A percentile compares a stretch with the other conserved stretches of the same genome.
phyloP scores from a whole-genome alignment of 805 yeast species.

The Nakazawaea peltata region DNA sequence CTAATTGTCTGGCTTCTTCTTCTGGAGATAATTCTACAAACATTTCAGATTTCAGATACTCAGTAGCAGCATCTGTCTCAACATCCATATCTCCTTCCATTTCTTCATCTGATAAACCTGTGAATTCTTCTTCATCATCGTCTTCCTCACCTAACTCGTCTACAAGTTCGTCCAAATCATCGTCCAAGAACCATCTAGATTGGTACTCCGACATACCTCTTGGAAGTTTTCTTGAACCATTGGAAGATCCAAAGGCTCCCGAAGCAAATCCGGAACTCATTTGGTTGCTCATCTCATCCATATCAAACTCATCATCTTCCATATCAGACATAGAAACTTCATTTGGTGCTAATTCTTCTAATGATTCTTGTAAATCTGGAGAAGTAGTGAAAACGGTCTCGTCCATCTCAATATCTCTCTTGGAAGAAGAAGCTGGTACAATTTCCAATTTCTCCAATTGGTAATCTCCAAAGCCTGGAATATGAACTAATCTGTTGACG shows the following conservation, averaged over 20 bases:
- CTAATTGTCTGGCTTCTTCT: slow-evolving; percentile 75
- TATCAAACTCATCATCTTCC: slow-evolving; percentile 19
- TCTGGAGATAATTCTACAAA: slow-evolving; percentile 71
- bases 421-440: slow-evolving; percentile 20
- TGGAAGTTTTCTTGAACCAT: slow-evolving; percentile 37
- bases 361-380: slow-evolving; percentile 40
- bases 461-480: slow-evolving; percentile 89
- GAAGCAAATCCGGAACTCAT: no score
- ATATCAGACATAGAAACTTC: slow-evolving; percentile 33
- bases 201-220: slow-evolving; percentile 73
- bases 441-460: slow-evolving; percentile 63
- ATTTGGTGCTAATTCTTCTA: slow-evolving; percentile 54
- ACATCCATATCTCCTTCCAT: slow-evolving; percentile 18
- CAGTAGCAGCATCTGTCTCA: slow-evolving; percentile 24
- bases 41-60: slow-evolving; percentile 35
- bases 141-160: slow-evolving; percentile 31
- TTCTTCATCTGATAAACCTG: slow-evolving; percentile 19
- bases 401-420: slow-evolving; percentile 9
- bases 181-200: slow-evolving; percentile 68
- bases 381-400: slow-evolving; percentile 23
- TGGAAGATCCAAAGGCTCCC: slow-evolving; percentile 14
- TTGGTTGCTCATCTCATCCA: slow-evolving; percentile 26
- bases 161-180: slow-evolving; percentile 33
- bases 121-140: slow-evolving; percentile 25
- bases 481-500: slow-evolving; percentile 69